phyloP scores from a whole-genome alignment of 1,139 yeast genomes.

The Blastobotrys petasosporus region DNA sequence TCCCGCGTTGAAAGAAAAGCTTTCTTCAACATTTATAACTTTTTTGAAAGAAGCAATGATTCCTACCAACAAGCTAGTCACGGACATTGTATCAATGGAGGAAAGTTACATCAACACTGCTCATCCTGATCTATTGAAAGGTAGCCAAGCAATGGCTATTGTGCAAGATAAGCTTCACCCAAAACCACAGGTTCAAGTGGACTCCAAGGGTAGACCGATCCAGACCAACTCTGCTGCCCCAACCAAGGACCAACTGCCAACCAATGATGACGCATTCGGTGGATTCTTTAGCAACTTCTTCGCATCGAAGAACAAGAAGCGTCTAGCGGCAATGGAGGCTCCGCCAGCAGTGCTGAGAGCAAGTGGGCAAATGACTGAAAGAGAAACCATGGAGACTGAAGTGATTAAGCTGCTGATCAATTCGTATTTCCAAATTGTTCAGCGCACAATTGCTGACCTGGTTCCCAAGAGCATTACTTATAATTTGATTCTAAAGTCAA shows the following conservation, averaged over 20 bases:
- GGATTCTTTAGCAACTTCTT: slow-evolving; percentile 96
- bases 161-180: slow-evolving; percentile 88
- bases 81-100: slow-evolving; percentile 77
- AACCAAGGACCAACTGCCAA: slow-evolving; percentile 18
- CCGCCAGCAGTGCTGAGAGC: slow-evolving; percentile 95
- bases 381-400: slow-evolving; percentile 95
- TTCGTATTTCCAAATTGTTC: slow-evolving; percentile 85
- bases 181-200: slow-evolving; percentile 69
- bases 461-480: slow-evolving; percentile 95
- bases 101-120: slow-evolving; percentile 95
- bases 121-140: slow-evolving; percentile 92
- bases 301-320: slow-evolving; percentile 85
- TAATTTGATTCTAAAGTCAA: slow-evolving; percentile 66
- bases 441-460: slow-evolving; percentile 86
- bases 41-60: slow-evolving; percentile 72
- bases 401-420: slow-evolving; percentile 87
- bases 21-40: slow-evolving; percentile 72
- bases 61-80: slow-evolving; percentile 82
- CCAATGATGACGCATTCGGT: slow-evolving; percentile 33
- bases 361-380: slow-evolving; percentile 89
- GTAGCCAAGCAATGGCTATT: slow-evolving; percentile 90
- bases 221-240: slow-evolving; percentile 24
- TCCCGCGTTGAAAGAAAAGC: slow-evolving; percentile 83
- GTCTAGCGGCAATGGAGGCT: slow-evolving; percentile 92
- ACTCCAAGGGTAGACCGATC: slow-evolving; percentile 78